phyloP scores from a whole-genome alignment of 2,329 filamentous ascomycete species.

The Microdochium trichocladiopsis region DNA sequence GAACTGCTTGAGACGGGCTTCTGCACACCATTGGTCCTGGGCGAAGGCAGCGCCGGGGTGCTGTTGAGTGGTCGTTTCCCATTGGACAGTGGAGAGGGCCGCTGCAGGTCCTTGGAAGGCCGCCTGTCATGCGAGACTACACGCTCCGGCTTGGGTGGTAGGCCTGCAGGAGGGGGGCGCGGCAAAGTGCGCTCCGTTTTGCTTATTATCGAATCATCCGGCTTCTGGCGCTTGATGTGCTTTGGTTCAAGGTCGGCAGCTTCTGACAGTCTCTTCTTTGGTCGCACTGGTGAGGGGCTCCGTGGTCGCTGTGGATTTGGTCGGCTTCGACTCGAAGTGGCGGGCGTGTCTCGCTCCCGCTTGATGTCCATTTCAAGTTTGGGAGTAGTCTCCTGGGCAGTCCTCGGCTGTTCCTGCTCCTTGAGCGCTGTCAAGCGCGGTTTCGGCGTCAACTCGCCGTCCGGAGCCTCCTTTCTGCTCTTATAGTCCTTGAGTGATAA shows the following conservation, averaged over 20 bases:
- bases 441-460: slow-evolving; percentile 17
- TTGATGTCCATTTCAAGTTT: not conserved
- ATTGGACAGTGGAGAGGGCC: slow-evolving; percentile 11
- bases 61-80: slow-evolving; percentile 13
- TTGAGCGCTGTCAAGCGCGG: slow-evolving; percentile 11
- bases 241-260: slow-evolving; percentile 40
- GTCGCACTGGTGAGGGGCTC: slow-evolving; percentile 30
- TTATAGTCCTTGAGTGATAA: slow-evolving; percentile 53
- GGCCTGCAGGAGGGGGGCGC: slow-evolving; percentile 11
- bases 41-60: slow-evolving; percentile 27
- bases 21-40: slow-evolving; percentile 35
- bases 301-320: slow-evolving; percentile 20
- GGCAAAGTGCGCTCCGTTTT: slow-evolving; percentile 10
- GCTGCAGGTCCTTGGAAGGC: slow-evolving; percentile 14
- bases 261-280: slow-evolving; percentile 35
- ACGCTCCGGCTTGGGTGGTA: slow-evolving; percentile 14
- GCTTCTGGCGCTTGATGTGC: slow-evolving; percentile 32
- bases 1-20: slow-evolving; percentile 23
- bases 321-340: slow-evolving; percentile 8
- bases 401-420: slow-evolving; percentile 11
- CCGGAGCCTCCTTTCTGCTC: slow-evolving; percentile 38
- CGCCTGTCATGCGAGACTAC: slow-evolving; percentile 11
- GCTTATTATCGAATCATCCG: not conserved
- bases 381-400: not conserved
- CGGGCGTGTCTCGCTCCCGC: not conserved